Conservation (phyloP, 2,329 filamentous ascomycete species). For the Emmonsiellopsis sp. region DNA sequence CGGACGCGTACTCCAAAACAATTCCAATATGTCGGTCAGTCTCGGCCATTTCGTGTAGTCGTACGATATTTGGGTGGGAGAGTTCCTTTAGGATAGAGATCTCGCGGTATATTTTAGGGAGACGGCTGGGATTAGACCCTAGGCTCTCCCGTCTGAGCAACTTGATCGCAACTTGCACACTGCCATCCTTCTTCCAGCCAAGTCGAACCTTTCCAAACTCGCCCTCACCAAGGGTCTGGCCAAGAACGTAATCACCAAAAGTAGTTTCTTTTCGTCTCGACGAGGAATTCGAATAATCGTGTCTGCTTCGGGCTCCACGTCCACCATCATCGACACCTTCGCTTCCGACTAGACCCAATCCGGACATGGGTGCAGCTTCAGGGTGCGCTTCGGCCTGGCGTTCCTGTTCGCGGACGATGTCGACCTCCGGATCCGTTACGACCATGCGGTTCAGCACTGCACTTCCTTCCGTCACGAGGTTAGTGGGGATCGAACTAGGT, state of each 20-base stretch:
- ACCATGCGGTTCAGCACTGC: slow-evolving; percentile 69
- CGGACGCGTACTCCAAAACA: slow-evolving; percentile 95
- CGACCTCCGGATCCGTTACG: slow-evolving; percentile 64
- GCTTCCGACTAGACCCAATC: slow-evolving; percentile 40
- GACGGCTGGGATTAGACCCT: slow-evolving; percentile 74
- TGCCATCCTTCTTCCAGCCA: slow-evolving; percentile 94
- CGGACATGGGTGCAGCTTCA: slow-evolving; percentile 36
- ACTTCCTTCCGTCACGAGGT: slow-evolving; percentile 64
- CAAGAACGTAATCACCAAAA: slow-evolving; percentile 92
- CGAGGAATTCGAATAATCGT: slow-evolving; percentile 46
- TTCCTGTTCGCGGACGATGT: slow-evolving; percentile 61
- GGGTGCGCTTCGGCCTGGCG: slow-evolving; percentile 52
- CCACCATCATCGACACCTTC: slow-evolving; percentile 40
- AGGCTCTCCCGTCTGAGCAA: slow-evolving; percentile 88
- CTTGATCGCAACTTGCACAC: slow-evolving; percentile 93
- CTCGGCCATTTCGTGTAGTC: slow-evolving; percentile 96
- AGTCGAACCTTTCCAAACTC: slow-evolving; percentile 99
- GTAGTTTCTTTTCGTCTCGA: slow-evolving; percentile 63
- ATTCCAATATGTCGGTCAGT: slow-evolving; percentile 96
- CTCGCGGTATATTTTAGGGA: slow-evolving; percentile 96
- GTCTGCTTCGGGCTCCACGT: slow-evolving; percentile 35
- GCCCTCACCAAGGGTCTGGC: slow-evolving; percentile 91
- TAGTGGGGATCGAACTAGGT: slow-evolving; percentile 47
- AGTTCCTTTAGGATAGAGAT: slow-evolving; percentile 82
- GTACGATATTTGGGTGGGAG: slow-evolving; percentile 93